Evolutionary conservation across 192 early-diverging fungal species (phyloP).

Genomic region (Backusella parvicylindrica): DNA sequence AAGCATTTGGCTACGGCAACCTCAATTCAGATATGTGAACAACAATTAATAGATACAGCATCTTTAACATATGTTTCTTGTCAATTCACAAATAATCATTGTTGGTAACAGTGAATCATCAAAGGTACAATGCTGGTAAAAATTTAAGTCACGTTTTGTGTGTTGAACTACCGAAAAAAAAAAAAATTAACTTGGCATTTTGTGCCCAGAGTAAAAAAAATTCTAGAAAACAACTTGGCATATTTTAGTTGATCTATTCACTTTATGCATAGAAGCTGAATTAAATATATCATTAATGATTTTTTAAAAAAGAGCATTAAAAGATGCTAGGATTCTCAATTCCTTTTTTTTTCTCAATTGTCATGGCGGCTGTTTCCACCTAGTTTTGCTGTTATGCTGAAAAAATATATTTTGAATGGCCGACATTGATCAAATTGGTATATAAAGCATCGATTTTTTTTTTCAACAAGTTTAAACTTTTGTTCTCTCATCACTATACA

Average conservation of each 20-base stretch:
- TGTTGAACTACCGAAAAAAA: not conserved
- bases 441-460: not conserved
- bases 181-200: not conserved
- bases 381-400: not conserved
- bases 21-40: no score
- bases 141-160: not conserved
- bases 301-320: not conserved
- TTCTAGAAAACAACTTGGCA: not conserved
- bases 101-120: not conserved
- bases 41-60: no score
- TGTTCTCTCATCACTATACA: not conserved
- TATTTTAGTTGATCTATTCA: not conserved
- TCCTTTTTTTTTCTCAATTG: not conserved
- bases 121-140: not conserved
- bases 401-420: not conserved
- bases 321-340: not conserved
- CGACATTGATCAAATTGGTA: not conserved
- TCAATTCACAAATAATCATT: not conserved
- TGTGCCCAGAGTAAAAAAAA: not conserved
- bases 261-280: not conserved
- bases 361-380: not conserved
- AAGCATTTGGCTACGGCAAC: no score
- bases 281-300: not conserved
- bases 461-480: not conserved
- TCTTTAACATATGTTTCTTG: not conserved